Evolutionary conservation across 1,284 basidiomycete genomes (phyloP), one percentile per base, ranked within the genome.

Genomic region (Papiliotrema terrestris): DNA sequence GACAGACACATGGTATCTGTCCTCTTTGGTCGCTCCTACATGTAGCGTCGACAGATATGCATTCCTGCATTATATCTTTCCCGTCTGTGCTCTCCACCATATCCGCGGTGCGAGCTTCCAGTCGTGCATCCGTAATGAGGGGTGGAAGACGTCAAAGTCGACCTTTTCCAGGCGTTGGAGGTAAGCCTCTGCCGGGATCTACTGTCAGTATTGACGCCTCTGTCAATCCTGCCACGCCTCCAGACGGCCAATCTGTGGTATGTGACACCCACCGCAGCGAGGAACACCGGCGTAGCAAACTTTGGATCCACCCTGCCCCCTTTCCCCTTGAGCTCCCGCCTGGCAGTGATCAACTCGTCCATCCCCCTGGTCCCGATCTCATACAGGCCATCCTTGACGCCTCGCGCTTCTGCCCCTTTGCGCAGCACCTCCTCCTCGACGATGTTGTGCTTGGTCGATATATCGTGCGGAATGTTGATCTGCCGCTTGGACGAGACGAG

Each of bases 301-400:
- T 58, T 63, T 14, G 88, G 88, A 45, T 65, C 61, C 14, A 90
- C 82, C 65, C 79, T 83, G 25, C 83, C 83, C 35, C 78, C 82
- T 57, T 79, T 81, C 47, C 83, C 80, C 62, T 84, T 83, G 68
- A 94, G 82, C 81, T 88, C 85, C 52, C 84, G 83, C 43, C 89
- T 82, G 2, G 91, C 90, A 2, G 91, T 92, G 63, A 87, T 81
- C 60, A 97, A 74, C 75, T 97, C 88, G 77, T 95, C 91, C 78
- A 95, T 92, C 39, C 91, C 93, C 19, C 89, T 77, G 11, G 88
- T 90, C 17, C 93, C 93, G 71, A 95, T 86, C 68, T 92, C 88
- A 71, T 86, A 96, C 36, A 91, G 86, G 0, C 91, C 91, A 56
- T 83, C 81, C 43, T 67, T 68, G 9, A 80, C 50, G 0, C 79